These are phyloP conservation scores for Irpex sp. DNA, from an alignment of 1,284 basidiomycete species.

Conservation along the genomic window DNA sequence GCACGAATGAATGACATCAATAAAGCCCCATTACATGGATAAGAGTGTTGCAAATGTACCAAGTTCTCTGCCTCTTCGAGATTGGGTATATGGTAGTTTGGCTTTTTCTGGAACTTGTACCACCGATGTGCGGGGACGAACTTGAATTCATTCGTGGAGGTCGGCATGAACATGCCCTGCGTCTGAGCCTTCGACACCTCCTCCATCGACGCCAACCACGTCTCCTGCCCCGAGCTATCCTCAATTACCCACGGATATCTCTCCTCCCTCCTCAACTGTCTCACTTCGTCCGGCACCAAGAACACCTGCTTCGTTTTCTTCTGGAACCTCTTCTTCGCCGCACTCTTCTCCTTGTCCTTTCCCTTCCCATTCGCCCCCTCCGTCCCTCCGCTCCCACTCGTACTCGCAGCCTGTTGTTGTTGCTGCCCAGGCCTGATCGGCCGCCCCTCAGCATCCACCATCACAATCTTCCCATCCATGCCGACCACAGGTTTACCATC, in stretches of 20 bases:
- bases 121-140: slow-evolving; percentile 84
- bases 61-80: slow-evolving; percentile 71
- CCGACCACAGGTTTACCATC: slow-evolving; percentile 80
- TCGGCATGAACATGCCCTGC: slow-evolving; percentile 58
- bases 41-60: slow-evolving; percentile 42
- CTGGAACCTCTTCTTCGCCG: slow-evolving; percentile 70
- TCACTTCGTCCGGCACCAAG: slow-evolving; percentile 37
- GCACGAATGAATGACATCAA: slow-evolving; percentile 2
- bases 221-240: slow-evolving; percentile 61
- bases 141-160: slow-evolving; percentile 72
- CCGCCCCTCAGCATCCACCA: slow-evolving; percentile 74
- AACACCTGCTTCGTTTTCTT: slow-evolving; percentile 86
- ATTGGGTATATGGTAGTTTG: slow-evolving; percentile 66
- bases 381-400: background rate
- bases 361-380: slow-evolving; percentile 16
- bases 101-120: slow-evolving; percentile 87
- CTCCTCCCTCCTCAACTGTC: slow-evolving; percentile 71
- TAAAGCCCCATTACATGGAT: background rate
- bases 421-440: slow-evolving; percentile 49
- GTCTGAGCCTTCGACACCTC: slow-evolving; percentile 57
- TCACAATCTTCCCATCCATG: slow-evolving; percentile 67
- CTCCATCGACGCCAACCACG: slow-evolving; percentile 80
- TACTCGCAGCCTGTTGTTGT: background rate
- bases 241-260: slow-evolving; percentile 89
- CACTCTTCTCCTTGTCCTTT: slow-evolving; percentile 43